Conservation (phyloP, 2,329 filamentous ascomycete species). For the Aspergillus thermomutatus region DNA sequence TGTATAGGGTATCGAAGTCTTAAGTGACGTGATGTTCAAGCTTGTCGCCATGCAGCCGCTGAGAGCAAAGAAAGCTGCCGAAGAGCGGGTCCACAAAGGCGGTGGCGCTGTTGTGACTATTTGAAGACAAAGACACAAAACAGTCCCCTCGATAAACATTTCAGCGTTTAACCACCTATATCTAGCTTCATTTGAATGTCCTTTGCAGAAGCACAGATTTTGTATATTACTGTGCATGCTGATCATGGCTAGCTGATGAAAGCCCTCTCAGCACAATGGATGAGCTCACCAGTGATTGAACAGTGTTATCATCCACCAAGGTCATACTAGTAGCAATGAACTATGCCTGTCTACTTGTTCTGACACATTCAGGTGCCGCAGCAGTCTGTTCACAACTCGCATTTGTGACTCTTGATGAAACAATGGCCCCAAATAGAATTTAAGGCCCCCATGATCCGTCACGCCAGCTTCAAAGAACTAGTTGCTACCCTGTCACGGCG, state of each 20-base stretch:
- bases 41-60: not conserved
- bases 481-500: not conserved
- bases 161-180: not conserved
- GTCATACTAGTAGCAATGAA: not conserved
- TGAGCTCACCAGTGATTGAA: not conserved
- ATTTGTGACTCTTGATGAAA: too few relatives aligned
- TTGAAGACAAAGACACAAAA: not conserved
- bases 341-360: not conserved
- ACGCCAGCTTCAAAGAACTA: not conserved
- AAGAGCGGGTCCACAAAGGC: slow-evolving; percentile 15
- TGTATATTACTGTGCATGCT: not conserved
- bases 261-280: not conserved
- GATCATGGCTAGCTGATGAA: not conserved
- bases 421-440: not conserved
- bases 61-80: not conserved
- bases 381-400: not conserved
- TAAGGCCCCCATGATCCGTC: not conserved
- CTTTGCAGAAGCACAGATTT: not conserved
- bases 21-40: slow-evolving; percentile 8
- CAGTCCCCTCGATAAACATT: not conserved
- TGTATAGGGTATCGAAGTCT: not conserved
- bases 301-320: not conserved
- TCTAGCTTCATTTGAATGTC: not conserved
- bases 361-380: not conserved
- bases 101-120: slow-evolving; percentile 10